Evolutionary conservation across 1,284 basidiomycete genomes (phyloP).

Genomic region (Coniferiporia sulphurascens): DNA sequence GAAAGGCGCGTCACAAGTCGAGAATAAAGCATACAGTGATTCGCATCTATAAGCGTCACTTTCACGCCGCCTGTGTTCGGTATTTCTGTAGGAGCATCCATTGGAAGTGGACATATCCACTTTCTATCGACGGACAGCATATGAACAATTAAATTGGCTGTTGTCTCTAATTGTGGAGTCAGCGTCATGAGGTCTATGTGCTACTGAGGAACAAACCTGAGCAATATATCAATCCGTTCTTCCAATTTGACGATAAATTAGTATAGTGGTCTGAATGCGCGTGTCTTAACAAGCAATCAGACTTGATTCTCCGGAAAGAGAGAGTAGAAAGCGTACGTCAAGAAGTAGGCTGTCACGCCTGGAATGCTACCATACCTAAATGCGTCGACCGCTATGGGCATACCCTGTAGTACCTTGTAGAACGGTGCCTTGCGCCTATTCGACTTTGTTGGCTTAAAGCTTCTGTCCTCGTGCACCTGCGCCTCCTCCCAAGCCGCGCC

Average conservation of each 20-base stretch:
- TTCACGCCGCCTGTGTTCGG: conserved; percentile 82
- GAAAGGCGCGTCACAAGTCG: neutral
- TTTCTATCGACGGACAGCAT: conserved; percentile 84
- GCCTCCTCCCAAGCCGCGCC: conserved; percentile 83
- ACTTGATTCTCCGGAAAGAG: neutral
- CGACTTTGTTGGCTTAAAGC: conserved; percentile 41
- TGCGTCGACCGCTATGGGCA: conserved; percentile 96
- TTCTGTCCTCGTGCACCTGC: conserved; percentile 45
- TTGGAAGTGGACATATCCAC: conserved; percentile 84
- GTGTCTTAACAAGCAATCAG: conserved; percentile 48
- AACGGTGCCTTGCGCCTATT: conserved; percentile 80
- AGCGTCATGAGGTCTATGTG: neutral
- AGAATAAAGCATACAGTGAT: conserved; percentile 69
- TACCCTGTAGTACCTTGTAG: conserved; percentile 94
- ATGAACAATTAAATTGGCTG: conserved; percentile 85
- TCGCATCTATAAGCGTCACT: conserved; percentile 95
- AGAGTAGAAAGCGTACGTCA: conserved; percentile 56
- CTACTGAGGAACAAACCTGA: conserved; percentile 41
- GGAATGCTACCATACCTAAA: conserved; percentile 93
- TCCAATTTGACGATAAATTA: conserved; percentile 83
- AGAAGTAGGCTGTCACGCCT: conserved; percentile 81
- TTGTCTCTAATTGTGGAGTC: conserved; percentile 44
- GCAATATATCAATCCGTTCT: conserved; percentile 91
- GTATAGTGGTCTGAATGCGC: conserved; percentile 96
- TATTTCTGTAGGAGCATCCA: conserved; percentile 71